Evolutionary conservation across 1,284 basidiomycete genomes (phyloP), one percentile per base, ranked within the genome.

Genomic region (Heterobasidion annosum): DNA sequence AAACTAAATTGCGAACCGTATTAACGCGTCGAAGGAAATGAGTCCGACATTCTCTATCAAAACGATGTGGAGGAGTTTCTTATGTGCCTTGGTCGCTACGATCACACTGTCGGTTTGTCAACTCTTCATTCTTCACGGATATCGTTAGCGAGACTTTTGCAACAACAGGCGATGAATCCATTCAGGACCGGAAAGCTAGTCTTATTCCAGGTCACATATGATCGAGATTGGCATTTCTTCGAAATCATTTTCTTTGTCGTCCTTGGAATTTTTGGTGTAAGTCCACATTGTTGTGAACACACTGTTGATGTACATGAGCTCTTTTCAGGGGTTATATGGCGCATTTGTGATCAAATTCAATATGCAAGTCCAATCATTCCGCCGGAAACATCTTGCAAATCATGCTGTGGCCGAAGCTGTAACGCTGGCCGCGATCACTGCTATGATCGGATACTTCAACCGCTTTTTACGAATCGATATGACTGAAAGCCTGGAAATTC

Each of bases 141-240:
- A 25, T 25, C 8, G 19, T 18, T 51, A 53, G 8, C 34, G 6
- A 47, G 16, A 25, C 9, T 8, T 18, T 33, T 15, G 7, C 16
- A 25, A 51, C 55, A 48, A 52, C 32, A 94, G 88, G 91, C 91
- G 2, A 95, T 99, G 89, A 98, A 99, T 66, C 97, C 97, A 0
- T 99, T 94, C 73, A 81, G 95, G 32, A 99, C 97, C 0, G 97
- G 97, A 40, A 99, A 99, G 68, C 84, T 99, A 34, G 97, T 99
- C 63, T 73, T 98, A 58, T 99, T 99, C 76, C 93, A 98, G 68
- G 93, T 99, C 58, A 96, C 94, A 6, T 99, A 99, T 69, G 93
- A 92, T 67, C 81, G 95, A 34, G 93, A 96, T 64, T 99, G 97
- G 97, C 96, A 99, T 68, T 98, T 97, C 73, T 99, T 99, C 66